Conservation (phyloP, 1,284 basidiomycete genomes). For the Pisolithus thermaeus region DNA sequence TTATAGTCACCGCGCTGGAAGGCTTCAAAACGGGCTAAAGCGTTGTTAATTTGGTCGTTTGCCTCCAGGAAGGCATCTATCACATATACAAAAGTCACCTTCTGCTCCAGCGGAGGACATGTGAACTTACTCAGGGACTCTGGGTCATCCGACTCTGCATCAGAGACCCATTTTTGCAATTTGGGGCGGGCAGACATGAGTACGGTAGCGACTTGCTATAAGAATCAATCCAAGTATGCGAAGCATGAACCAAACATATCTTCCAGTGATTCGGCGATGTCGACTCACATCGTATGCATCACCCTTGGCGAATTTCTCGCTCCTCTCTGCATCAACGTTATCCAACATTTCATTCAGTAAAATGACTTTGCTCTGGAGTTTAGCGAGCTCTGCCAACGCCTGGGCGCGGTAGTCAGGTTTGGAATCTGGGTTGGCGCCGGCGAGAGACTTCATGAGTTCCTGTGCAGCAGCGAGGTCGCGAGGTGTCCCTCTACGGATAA, state of each 20-base stretch:
- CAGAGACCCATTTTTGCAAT: conserved; percentile 98
- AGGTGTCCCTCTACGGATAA: conserved; percentile 94
- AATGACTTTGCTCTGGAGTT: conserved; percentile 92
- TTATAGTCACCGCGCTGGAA: conserved; percentile 86
- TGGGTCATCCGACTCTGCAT: conserved; percentile 77
- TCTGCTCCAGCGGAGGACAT: neutral
- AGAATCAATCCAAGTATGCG: too few relatives aligned
- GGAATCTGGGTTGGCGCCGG: conserved; percentile 92
- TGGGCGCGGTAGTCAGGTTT: conserved; percentile 92
- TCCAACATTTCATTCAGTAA: conserved; percentile 96
- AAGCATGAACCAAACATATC: too few relatives aligned
- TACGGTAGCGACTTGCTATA: conserved; percentile 85
- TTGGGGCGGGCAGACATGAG: conserved; percentile 85
- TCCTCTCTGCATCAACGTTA: conserved; percentile 69
- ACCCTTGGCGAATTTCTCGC: conserved; percentile 77
- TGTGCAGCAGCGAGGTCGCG: conserved; percentile 94
- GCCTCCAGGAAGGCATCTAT: conserved; percentile 90
- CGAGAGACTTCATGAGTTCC: conserved; percentile 95
- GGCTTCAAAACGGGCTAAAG: conserved; percentile 84
- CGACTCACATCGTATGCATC: conserved; percentile 86
- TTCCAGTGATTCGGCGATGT: neutral
- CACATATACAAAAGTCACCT: neutral
- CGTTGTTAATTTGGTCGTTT: conserved; percentile 96
- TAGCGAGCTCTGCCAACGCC: conserved; percentile 86
- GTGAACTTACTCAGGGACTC: conserved; percentile 72